A percentile compares a stretch with the other conserved stretches of the same genome.
These are phyloP conservation scores for Vaccinium macrocarpon DNA, from an alignment of 148 eudicot species.

Conservation along the genomic window DNA sequence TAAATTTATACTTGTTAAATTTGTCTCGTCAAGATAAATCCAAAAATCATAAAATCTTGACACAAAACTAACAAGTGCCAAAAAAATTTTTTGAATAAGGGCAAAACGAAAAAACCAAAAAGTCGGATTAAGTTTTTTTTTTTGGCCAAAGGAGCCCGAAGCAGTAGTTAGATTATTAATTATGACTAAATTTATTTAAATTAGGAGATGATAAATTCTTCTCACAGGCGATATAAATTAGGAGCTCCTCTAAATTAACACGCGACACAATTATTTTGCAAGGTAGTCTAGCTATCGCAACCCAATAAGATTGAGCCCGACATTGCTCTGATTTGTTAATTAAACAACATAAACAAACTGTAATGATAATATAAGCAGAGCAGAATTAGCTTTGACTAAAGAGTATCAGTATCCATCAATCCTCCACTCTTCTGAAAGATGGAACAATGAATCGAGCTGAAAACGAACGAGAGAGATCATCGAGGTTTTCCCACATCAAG, in stretches of 20 bases:
- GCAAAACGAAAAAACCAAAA: too few relatives aligned
- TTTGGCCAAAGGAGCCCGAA: too few relatives aligned
- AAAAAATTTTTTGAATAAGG: too few relatives aligned
- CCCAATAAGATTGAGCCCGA: neutral
- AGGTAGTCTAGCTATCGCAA: neutral
- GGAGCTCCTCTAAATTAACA: too few relatives aligned
- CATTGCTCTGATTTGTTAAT: neutral
- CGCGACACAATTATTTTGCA: neutral
- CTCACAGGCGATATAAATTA: too few relatives aligned
- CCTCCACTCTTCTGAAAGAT: slow-evolving; percentile 13
- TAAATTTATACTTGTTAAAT: too few relatives aligned
- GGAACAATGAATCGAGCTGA: slow-evolving; percentile 63
- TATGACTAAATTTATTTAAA: too few relatives aligned
- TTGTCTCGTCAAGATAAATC: too few relatives aligned
- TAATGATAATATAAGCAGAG: neutral
- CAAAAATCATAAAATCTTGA: too few relatives aligned
- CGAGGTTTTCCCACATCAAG: slow-evolving; percentile 27
- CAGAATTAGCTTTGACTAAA: neutral
- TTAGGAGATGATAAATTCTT: neutral
- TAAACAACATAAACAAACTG: neutral
- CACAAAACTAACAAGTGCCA: too few relatives aligned
- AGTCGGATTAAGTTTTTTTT: too few relatives aligned
- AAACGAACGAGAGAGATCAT: slow-evolving; percentile 49
- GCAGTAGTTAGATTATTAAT: too few relatives aligned
- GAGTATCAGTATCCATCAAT: neutral